Evolutionary conservation across 768 basidiomycete species (phyloP), one percentile per base, ranked within the genome.

Genomic region (Boletus rubroflammeus): DNA sequence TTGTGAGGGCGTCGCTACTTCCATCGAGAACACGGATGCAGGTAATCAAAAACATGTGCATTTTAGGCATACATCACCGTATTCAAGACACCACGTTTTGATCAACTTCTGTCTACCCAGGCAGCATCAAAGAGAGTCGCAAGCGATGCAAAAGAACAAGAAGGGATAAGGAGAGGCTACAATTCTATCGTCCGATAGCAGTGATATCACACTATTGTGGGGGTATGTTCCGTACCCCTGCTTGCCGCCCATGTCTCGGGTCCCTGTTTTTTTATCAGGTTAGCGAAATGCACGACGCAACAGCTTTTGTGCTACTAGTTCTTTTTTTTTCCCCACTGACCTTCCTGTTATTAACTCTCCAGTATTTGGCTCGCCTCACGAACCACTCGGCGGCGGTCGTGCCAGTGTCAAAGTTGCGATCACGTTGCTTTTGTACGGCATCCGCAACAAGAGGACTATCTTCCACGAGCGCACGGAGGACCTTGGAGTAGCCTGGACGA

Each of bases 401-500:
- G 13, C 67, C 69, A 1, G 71, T 73, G 21, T 72, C 54, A 48
- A 67, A 75, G 51, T 66, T 67, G 73, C 62, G 71, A 17, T 75
- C 78, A 0, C 73, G 69, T 5, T 60, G 61, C 13, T 67, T 67
- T 8, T 54, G 61, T n/a, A 71, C 70, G 6, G 77, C 73, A 2
- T 76, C 73, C 0, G 80, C 78, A 15, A 87, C 78, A 2, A 79
- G 51, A 0, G 72, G 59, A 52, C 84, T 86, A 7, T 79, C 73
- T 28, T 82, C 76, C 0, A 73, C 67, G 6, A 86, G 68, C 3
- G 85, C 78, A 8, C 74, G 76, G 8, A 87, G 77, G 1, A 75
- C 54, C 35, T 78, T 70, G 2, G 74, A 73, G 62, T 85, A 77
- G 7, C 78, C 80, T 0, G 85, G 85, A 21, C 87, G 75, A 0